Evolutionary conservation across 768 basidiomycete genomes (phyloP).

Genomic region (Pisolithus orientalis): DNA sequence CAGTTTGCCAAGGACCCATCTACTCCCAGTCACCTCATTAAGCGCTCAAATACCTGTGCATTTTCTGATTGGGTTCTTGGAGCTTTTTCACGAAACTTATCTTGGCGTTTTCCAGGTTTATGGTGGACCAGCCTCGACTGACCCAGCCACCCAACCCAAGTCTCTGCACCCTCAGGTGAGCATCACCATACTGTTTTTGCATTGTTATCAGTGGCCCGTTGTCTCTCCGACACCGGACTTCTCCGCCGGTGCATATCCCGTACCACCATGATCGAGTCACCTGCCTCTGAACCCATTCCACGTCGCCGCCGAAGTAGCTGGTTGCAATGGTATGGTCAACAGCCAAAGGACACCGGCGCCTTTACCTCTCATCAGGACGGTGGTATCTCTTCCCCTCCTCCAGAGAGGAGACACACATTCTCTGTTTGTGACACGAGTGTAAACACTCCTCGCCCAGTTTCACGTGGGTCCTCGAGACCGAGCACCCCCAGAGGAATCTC

Average conservation of each 20-base stretch:
- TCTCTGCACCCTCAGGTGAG: slow-evolving; percentile 27
- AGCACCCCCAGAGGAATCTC: slow-evolving; percentile 18
- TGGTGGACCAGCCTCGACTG: slow-evolving; percentile 11
- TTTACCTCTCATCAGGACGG: slow-evolving; percentile 9
- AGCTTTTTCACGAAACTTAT: slow-evolving; percentile 5
- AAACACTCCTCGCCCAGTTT: not conserved
- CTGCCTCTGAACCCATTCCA: not conserved
- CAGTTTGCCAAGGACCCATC: slow-evolving; percentile 18
- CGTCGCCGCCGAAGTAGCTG: slow-evolving; percentile 22
- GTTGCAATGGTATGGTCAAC: slow-evolving; percentile 22
- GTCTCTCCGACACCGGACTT: slow-evolving; percentile 4
- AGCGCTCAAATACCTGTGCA: not conserved
- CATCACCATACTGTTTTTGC: slow-evolving; percentile 11
- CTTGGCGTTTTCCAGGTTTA: slow-evolving; percentile 20
- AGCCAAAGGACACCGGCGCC: slow-evolving; percentile 15
- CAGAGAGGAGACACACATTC: slow-evolving; percentile 5
- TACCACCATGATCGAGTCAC: slow-evolving; percentile 19
- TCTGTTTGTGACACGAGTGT: not conserved
- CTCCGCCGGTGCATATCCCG: not conserved
- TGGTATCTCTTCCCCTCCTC: slow-evolving; percentile 12
- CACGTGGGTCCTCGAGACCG: slow-evolving; percentile 12
- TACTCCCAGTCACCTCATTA: not conserved
- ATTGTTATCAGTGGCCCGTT: not conserved
- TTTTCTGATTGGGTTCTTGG: slow-evolving; percentile 6
- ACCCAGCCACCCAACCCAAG: slow-evolving; percentile 24